Evolutionary conservation across 2,329 filamentous ascomycete genomes (phyloP), one percentile per base, ranked within the genome.

Genomic region (Nothopassalora personata): DNA sequence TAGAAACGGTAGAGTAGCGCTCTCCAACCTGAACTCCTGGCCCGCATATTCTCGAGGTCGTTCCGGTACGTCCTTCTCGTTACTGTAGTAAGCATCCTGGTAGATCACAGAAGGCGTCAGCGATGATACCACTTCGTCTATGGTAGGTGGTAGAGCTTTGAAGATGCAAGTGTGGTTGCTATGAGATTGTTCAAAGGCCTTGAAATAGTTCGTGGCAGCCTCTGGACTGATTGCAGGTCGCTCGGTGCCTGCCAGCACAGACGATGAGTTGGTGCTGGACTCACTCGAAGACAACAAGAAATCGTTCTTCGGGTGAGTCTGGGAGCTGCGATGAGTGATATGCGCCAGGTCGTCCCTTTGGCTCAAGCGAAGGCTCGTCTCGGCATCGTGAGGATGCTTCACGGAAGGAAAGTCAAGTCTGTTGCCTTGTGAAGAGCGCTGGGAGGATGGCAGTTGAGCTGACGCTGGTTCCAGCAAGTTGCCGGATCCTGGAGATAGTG

Each of bases 11-110:
- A 95, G 71, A 1, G 88, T 89, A 56, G 82, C 85, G 60, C 91
- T 88, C 67, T 86, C 83, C 6, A 97, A 76, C 59, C 85, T 87
- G 71, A 95, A 97, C 67, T 95, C 89, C 66, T 86, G 86, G 3
- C 93, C 93, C 6, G 89, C 93, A 75, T 96, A 97, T 73, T 96
- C 91, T 55, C 90, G 82, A 33, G 81, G 75, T 55, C 87, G 83
- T 43, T 87, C 81, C 11, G 92, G 91, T 0, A 97, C 88, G 73
- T 97, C 94, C 53, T 80, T 81, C 61, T 95, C 90, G 30, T 89
- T 81, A 66, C 91, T 89, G 71, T 96, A 97, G 68, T 87, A 92
- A 0, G 92, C 87, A 70, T 91, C 86, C 72, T 91, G 89, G 64
- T 96, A 95, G 52, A 97, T 82, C 13, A 89, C 81, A 59, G 86